A percentile compares a stretch with the other conserved stretches of the same genome.
Evolutionary conservation across 768 basidiomycete genomes (phyloP).

Genomic region (Rhodotorula taiwanensis): DNA sequence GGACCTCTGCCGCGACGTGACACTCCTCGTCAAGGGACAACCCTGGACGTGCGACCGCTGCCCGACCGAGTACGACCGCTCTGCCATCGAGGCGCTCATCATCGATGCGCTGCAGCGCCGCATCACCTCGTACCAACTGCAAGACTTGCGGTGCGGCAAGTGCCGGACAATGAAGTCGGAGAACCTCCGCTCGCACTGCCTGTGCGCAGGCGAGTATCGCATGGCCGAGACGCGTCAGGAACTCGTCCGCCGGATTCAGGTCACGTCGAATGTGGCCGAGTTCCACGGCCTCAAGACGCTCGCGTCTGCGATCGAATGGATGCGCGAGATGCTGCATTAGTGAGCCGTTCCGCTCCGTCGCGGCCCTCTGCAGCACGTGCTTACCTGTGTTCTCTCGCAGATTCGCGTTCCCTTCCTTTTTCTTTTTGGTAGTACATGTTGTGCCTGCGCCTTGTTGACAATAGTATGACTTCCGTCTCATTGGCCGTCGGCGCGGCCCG

Average conservation of each 20-base stretch:
- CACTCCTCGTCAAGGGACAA: conserved; percentile 54
- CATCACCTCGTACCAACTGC: conserved; percentile 70
- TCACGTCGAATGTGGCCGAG: conserved; percentile 30
- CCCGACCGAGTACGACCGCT: conserved; percentile 79
- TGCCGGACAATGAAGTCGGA: conserved; percentile 88
- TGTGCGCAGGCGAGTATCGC: conserved; percentile 78
- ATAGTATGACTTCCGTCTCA: too few species aligned
- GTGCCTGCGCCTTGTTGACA: too few species aligned
- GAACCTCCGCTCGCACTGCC: conserved; percentile 74
- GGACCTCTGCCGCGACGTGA: conserved; percentile 88
- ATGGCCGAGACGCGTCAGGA: conserved; percentile 43
- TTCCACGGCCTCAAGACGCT: conserved; percentile 22
- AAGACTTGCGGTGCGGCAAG: conserved; percentile 79
- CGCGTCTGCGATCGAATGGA: conserved; percentile 13
- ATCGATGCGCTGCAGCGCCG: conserved; percentile 66
- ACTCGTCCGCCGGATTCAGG: conserved; percentile 27
- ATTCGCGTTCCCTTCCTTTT: too few species aligned
- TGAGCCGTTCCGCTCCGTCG: too few species aligned
- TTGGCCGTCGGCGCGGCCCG: too few species aligned
- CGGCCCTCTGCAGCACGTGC: too few species aligned
- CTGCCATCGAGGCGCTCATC: conserved; percentile 75
- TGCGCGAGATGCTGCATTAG: conserved; percentile 6
- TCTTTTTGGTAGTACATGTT: too few species aligned
- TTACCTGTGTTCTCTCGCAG: too few species aligned
- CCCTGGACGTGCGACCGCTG: conserved; percentile 65